phyloP scores from a whole-genome alignment of 495 filamentous ascomycete genomes.

The Neurospora discreta region DNA sequence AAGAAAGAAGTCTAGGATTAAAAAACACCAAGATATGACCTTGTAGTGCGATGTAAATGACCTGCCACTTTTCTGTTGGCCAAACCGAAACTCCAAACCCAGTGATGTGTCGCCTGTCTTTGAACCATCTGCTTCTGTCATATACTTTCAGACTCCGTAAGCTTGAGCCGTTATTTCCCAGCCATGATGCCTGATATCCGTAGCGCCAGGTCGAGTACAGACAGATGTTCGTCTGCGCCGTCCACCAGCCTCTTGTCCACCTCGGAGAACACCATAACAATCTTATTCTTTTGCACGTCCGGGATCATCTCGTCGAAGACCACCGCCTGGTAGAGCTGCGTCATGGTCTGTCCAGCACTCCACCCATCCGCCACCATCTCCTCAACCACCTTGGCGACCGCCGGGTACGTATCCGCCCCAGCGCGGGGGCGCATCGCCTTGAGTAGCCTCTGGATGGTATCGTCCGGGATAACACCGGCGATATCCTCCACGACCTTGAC shows the following conservation, averaged over 20 bases:
- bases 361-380: slow-evolving; percentile 95
- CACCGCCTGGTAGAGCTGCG: slow-evolving; percentile 71
- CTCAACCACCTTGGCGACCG: slow-evolving; percentile 65
- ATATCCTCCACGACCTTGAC: slow-evolving; percentile 82
- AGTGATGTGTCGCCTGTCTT: neutral
- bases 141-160: neutral
- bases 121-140: neutral
- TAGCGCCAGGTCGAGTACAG: slow-evolving; percentile 73
- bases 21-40: neutral
- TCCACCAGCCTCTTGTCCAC: slow-evolving; percentile 92
- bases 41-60: neutral
- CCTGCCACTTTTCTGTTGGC: slow-evolving; percentile 2
- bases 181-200: slow-evolving; percentile 68
- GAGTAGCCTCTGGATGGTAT: slow-evolving; percentile 56
- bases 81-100: slow-evolving; percentile 6
- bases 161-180: slow-evolving; percentile 15
- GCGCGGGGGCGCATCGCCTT: slow-evolving; percentile 67
- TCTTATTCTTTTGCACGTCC: slow-evolving; percentile 80
- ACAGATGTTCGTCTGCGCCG: slow-evolving; percentile 92
- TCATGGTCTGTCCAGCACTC: slow-evolving; percentile 84
- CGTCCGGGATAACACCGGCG: slow-evolving; percentile 79
- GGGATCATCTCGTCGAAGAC: slow-evolving; percentile 75
- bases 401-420: slow-evolving; percentile 54
- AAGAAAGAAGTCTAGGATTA: slow-evolving; percentile 5
- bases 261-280: slow-evolving; percentile 82